Evolutionary conservation across 2,329 filamentous ascomycete genomes (phyloP).

Genomic region (Zalaria obscura): DNA sequence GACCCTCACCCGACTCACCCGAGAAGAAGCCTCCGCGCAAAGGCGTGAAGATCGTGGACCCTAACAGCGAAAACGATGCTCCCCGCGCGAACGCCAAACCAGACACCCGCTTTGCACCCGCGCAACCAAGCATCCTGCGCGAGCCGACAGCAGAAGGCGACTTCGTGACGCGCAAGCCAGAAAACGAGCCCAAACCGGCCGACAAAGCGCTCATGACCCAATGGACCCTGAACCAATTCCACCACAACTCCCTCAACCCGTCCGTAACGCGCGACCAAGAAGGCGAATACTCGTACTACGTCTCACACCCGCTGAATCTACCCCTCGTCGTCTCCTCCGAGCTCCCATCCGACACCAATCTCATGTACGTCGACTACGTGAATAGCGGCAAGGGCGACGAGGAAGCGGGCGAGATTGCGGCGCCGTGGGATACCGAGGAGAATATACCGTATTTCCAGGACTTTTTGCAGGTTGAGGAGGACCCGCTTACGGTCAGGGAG

Average conservation of each 20-base stretch:
- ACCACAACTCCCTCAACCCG: slow-evolving; percentile 74
- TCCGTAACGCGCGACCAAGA: slow-evolving; percentile 62
- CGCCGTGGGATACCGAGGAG: slow-evolving; percentile 22
- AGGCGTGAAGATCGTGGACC: slow-evolving; percentile 55
- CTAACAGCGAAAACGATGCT: slow-evolving; percentile 26
- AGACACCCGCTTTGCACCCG: neutral
- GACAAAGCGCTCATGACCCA: slow-evolving; percentile 75
- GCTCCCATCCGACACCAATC: slow-evolving; percentile 39
- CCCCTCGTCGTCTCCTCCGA: slow-evolving; percentile 66
- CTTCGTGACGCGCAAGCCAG: neutral
- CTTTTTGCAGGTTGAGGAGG: slow-evolving; percentile 51
- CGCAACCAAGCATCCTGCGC: slow-evolving; percentile 1
- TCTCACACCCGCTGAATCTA: slow-evolving; percentile 77
- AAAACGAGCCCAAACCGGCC: slow-evolving; percentile 28
- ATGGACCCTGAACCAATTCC: slow-evolving; percentile 77
- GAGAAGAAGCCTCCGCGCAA: slow-evolving; percentile 51
- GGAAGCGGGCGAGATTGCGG: slow-evolving; percentile 1
- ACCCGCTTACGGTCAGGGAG: slow-evolving; percentile 74
- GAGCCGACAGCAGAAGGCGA: neutral
- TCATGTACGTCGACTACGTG: slow-evolving; percentile 71
- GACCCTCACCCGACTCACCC: slow-evolving; percentile 23
- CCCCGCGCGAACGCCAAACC: neutral
- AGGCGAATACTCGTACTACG: slow-evolving; percentile 77
- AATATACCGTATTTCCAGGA: slow-evolving; percentile 48
- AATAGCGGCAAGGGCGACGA: slow-evolving; percentile 46